Base-by-base conservation (phyloP, 2,329 filamentous ascomycete species). In the Polychaeton citri region DNA sequence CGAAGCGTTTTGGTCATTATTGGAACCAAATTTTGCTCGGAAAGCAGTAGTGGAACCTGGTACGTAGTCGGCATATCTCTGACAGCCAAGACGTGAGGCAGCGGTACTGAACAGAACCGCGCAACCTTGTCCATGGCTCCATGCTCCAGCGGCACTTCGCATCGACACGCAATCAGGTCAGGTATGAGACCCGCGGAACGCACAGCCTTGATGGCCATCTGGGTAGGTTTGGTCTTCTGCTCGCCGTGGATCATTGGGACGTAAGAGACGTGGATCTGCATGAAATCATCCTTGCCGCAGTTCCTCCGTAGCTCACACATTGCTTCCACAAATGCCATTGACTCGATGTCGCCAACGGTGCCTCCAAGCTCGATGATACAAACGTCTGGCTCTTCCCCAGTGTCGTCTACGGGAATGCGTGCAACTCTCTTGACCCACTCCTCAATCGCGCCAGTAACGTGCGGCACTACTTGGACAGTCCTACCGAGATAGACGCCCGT, bases 141-240 rank as follows among this genome's bases (percentile, higher is more conserved):
- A 24, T 76, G 67, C 33, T 84, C 79, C 5, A 96, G 73, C 9
- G 79, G 72, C 35, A 71, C 69, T 52, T 88, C 80, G 58, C 88
- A 96, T 36, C 90, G 83, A 57, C 90, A 96, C 10, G 88, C 90
- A 62, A 96, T 90, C 56, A 90, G 42, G 45, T 71, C 66, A 16
- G 67, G 67, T 33, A 68, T 61, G 39, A 73, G 62, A 54, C 86
- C 86, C 43, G 82, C 80, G 54, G 81, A 87, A 43, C 88, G 79
- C 43, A 87, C 78, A 50, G 81, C 76, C 54, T 79, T 79, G 51
- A 96, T 85, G 18, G 88, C 84, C 51, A 84, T 76, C 59, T 98
- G 90, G 0, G 90, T 98, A 0, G 90, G 90, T 65, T 96, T 96
- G 7, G 87, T 96, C 74, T 96, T 96, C 60, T 93, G 78, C 66